Percentiles rank a stretch among this genome's conserved stretches.
phyloP scores from a whole-genome alignment of 2,329 filamentous ascomycete genomes.

The Sclerotinia sclerotiorum region DNA sequence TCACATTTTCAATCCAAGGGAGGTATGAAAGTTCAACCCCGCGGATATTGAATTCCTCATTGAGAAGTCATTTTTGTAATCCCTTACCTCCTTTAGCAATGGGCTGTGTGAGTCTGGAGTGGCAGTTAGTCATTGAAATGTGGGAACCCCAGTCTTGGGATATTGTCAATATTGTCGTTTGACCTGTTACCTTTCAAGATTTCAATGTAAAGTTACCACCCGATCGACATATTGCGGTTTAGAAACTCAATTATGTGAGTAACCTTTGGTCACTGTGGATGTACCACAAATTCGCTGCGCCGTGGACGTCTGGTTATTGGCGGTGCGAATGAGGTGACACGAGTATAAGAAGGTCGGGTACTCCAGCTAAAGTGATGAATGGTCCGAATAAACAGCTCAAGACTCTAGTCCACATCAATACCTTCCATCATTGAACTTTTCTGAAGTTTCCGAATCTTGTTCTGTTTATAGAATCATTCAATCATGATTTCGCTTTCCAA shows the following conservation, averaged over 20 bases:
- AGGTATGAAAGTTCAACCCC: neutral
- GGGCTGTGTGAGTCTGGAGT: neutral
- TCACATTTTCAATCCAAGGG: neutral
- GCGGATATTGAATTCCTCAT: slow-evolving; percentile 9
- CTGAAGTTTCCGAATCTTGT: neutral
- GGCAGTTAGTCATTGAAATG: neutral
- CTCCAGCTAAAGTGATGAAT: neutral
- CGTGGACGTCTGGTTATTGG: neutral
- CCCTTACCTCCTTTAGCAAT: slow-evolving; percentile 3
- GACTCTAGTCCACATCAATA: neutral
- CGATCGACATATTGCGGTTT: neutral
- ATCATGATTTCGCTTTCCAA: slow-evolving; percentile 4
- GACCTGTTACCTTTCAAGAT: neutral
- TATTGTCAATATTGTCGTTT: neutral
- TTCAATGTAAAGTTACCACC: neutral
- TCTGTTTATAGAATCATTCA: neutral
- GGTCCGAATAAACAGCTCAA: neutral
- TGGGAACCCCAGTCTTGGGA: neutral
- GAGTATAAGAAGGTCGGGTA: neutral
- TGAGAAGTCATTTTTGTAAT: neutral
- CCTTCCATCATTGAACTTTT: neutral
- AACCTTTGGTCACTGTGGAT: neutral
- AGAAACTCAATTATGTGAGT: neutral
- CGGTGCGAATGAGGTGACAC: neutral
- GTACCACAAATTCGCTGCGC: neutral